phyloP scores from a whole-genome alignment of 1,139 yeast genomes.

The Wickerhamomyces sp. region DNA sequence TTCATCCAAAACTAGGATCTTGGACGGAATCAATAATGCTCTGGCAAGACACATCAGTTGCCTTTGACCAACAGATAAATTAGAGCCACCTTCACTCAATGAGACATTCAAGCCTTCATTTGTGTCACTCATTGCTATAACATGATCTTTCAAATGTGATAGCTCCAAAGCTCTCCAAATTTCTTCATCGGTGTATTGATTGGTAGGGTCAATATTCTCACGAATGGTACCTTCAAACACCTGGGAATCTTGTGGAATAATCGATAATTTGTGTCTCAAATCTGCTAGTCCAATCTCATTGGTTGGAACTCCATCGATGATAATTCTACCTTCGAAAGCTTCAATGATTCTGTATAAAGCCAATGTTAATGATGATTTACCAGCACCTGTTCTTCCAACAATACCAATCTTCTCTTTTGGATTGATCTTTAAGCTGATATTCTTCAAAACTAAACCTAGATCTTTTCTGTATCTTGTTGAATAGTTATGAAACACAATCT shows the following conservation, averaged over 20 bases:
- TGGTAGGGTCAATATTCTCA: constrained; percentile 84
- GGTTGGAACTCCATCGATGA: constrained; percentile 69
- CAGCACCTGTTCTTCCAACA: constrained; percentile 97
- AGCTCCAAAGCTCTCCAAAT: constrained; percentile 84
- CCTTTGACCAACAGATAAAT: constrained; percentile 86
- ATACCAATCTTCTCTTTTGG: constrained; percentile 88
- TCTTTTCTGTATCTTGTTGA: constrained; percentile 85
- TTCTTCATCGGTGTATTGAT: constrained; percentile 62
- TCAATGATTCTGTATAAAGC: constrained; percentile 91
- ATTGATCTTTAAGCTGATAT: constrained; percentile 61
- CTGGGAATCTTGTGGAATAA: constrained; percentile 96
- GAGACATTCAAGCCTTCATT: constrained; percentile 53
- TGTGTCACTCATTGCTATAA: constrained; percentile 48
- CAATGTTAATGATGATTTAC: constrained; percentile 85
- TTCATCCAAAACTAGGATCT: constrained; percentile 81
- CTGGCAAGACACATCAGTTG: constrained; percentile 90
- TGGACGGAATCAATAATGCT: constrained; percentile 75
- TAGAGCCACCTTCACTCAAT: constrained; percentile 79
- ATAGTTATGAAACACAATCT: constrained; percentile 64
- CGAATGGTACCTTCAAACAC: constrained; percentile 90
- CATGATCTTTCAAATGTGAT: constrained; percentile 78
- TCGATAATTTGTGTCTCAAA: constrained; percentile 77
- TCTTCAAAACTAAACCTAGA: constrained; percentile 72
- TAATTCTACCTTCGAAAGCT: constrained; percentile 65
- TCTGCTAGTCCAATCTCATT: constrained; percentile 73